Percentiles rank a stretch among this genome's conserved stretches.
Conservation (phyloP, 495 filamentous ascomycete genomes). For the Neurospora hispaniola region DNA sequence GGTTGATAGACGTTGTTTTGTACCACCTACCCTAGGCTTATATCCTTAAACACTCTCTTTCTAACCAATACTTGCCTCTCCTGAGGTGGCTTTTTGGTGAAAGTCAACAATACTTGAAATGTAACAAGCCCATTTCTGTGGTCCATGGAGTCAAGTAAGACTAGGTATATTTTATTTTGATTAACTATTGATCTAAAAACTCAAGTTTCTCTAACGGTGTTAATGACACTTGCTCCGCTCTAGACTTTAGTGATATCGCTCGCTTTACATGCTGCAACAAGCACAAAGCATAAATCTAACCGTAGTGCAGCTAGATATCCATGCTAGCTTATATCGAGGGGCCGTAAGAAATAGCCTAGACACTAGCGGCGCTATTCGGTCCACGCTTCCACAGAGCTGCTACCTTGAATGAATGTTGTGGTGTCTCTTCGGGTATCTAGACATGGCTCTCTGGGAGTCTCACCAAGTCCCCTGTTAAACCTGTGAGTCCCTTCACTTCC, state of each 20-base stretch:
- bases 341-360: neutral
- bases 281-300: neutral
- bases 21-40: neutral
- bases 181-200: neutral
- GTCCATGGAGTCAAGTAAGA: neutral
- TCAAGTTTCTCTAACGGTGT: neutral
- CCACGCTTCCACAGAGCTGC: neutral
- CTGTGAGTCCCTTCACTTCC: constrained; percentile 5
- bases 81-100: too few relatives aligned
- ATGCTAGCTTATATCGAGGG: neutral
- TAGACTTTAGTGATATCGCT: neutral
- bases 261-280: neutral
- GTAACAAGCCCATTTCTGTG: neutral
- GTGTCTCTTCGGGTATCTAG: neutral
- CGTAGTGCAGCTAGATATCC: neutral
- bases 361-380: neutral
- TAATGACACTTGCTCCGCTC: neutral
- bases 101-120: neutral
- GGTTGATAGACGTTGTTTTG: neutral
- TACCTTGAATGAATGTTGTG: neutral
- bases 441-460: neutral
- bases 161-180: neutral
- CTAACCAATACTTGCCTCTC: neutral
- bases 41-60: neutral
- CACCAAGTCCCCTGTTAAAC: neutral